phyloP scores from a whole-genome alignment of 805 yeast genomes.

The Candida patagonica region DNA sequence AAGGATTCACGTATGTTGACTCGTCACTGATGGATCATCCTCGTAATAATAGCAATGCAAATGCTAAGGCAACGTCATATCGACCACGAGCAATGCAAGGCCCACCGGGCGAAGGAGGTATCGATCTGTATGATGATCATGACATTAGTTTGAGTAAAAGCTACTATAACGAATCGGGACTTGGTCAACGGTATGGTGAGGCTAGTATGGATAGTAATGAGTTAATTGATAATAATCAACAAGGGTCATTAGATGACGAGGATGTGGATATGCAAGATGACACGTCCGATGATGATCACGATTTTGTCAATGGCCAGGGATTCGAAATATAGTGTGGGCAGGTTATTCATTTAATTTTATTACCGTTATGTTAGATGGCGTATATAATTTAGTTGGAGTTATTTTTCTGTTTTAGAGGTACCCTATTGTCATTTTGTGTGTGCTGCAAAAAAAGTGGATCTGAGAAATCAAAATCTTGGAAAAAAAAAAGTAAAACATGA shows the following conservation, averaged over 20 bases:
- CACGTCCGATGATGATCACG: conserved; percentile 63
- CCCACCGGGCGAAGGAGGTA: conserved; percentile 25
- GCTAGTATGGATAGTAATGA: conserved; percentile 19
- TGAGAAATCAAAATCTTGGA: no score
- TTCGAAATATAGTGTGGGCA: conserved; percentile 55
- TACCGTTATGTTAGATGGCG: no score
- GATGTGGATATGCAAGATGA: conserved; percentile 27
- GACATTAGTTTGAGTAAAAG: conserved; percentile 27
- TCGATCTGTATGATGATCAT: conserved; percentile 29
- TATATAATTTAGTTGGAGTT: no score
- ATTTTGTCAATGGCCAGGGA: conserved; percentile 74
- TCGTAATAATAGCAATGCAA: conserved; percentile 10
- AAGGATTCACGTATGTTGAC: conserved; percentile 94
- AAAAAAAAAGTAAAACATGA: no score
- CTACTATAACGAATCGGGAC: conserved; percentile 18
- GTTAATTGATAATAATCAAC: conserved; percentile 11
- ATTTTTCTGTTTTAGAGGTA: no score
- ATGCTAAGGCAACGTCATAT: conserved; percentile 6
- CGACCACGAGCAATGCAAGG: conserved; percentile 10
- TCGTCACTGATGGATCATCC: conserved; percentile 88
- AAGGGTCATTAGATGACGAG: conserved; percentile 20
- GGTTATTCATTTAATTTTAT: no score
- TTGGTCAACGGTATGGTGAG: conserved; percentile 2
- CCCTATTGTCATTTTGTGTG: no score
- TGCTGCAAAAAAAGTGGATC: no score